Percentiles rank a stretch among this genome's conserved stretches.
These are phyloP conservation scores for Arthrinium phaeospermum DNA, from an alignment of 2,329 filamentous ascomycete genomes.

Conservation along the genomic window DNA sequence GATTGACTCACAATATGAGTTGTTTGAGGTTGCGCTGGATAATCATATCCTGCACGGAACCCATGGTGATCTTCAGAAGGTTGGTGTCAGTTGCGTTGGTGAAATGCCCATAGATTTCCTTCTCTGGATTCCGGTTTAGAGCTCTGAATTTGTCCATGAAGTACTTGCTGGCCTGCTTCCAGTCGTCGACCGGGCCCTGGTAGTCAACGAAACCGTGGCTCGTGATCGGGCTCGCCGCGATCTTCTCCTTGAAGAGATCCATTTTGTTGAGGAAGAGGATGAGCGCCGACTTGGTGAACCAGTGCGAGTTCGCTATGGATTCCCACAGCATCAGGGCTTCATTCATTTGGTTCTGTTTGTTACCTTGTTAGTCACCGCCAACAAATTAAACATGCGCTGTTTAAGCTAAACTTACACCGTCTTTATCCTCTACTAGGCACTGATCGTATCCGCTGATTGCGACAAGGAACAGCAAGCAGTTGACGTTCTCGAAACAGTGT, in stretches of 20 bases:
- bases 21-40: slow-evolving; percentile 84
- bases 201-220: slow-evolving; percentile 81
- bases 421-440: slow-evolving; percentile 93
- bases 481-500: slow-evolving; percentile 93
- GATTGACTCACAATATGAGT: slow-evolving; percentile 67
- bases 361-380: slow-evolving; percentile 23
- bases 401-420: slow-evolving; percentile 70
- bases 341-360: slow-evolving; percentile 85
- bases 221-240: slow-evolving; percentile 72
- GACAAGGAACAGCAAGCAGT: slow-evolving; percentile 89
- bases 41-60: slow-evolving; percentile 85
- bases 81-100: slow-evolving; percentile 72
- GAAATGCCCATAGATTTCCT: slow-evolving; percentile 68
- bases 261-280: slow-evolving; percentile 90
- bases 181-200: slow-evolving; percentile 72
- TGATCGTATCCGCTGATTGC: slow-evolving; percentile 97
- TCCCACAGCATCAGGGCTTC: slow-evolving; percentile 88
- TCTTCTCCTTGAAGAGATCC: slow-evolving; percentile 81
- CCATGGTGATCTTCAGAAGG: slow-evolving; percentile 84
- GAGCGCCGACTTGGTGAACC: slow-evolving; percentile 82
- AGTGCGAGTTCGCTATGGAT: slow-evolving; percentile 84
- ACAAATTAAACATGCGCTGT: neutral
- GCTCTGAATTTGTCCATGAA: slow-evolving; percentile 82
- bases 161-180: slow-evolving; percentile 78
- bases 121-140: slow-evolving; percentile 71